phyloP scores from a whole-genome alignment of 176 grass and related monocot genomes.

The Phoenix roebelenii region DNA sequence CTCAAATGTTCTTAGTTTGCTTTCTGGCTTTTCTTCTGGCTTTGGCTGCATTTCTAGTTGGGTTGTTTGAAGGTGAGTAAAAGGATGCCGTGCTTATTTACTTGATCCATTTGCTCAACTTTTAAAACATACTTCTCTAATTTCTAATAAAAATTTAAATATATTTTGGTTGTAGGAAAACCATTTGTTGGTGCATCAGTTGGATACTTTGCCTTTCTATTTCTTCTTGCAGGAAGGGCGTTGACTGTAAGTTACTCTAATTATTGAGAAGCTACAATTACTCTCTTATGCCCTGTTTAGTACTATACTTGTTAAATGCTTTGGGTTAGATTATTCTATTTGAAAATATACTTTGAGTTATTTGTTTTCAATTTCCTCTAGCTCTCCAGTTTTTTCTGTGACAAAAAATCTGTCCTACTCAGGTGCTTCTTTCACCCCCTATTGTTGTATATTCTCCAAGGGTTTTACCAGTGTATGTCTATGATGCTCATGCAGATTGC shows the following conservation, averaged over 20 bases:
- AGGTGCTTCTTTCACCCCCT: constrained; percentile 95
- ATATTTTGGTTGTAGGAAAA: constrained; percentile 39
- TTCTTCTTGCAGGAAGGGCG: constrained; percentile 96
- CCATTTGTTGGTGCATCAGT: constrained; percentile 97
- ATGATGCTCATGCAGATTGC: constrained; percentile 99
- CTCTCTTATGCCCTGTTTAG: too few relatives aligned
- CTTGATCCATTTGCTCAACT: constrained; percentile 3
- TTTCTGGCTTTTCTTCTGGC: constrained; percentile 90
- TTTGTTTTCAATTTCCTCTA: background rate
- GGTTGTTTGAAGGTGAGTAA: constrained; percentile 70
- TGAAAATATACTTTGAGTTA: constrained; percentile 11
- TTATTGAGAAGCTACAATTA: too few relatives aligned
- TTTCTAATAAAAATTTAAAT: constrained; percentile 8
- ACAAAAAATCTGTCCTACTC: constrained; percentile 10
- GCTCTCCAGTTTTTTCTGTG: constrained; percentile 4
- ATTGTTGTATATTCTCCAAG: constrained; percentile 98
- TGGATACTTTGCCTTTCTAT: constrained; percentile 97
- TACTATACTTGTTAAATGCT: too few relatives aligned
- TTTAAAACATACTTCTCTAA: constrained; percentile 1
- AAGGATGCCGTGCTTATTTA: constrained; percentile 2
- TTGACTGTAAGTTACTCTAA: constrained; percentile 73
- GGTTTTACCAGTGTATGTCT: constrained; percentile 94
- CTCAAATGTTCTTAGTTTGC: constrained; percentile 84
- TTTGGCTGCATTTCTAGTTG: constrained; percentile 85
- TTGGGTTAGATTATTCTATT: constrained; percentile 8